Conservation (phyloP, 2,329 filamentous ascomycete genomes). For the Endothia cerciana region DNA sequence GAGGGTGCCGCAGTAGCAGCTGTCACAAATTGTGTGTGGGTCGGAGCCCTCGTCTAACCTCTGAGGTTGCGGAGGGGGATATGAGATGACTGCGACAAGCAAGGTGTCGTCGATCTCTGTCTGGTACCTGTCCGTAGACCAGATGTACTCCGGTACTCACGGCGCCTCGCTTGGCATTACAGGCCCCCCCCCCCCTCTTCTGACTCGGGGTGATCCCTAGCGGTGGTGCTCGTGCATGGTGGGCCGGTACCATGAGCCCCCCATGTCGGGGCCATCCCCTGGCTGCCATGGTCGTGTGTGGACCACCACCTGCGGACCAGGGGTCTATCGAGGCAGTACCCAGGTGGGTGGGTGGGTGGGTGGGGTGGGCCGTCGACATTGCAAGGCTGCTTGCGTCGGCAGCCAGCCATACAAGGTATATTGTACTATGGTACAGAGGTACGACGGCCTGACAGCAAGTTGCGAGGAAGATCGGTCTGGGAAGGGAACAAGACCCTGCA, state of each 20-base stretch:
- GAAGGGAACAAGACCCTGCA: slow-evolving; percentile 20
- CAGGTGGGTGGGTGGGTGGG: slow-evolving; percentile 10
- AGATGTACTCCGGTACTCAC: slow-evolving; percentile 36
- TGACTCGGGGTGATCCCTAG: slow-evolving; percentile 42
- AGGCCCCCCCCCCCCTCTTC: slow-evolving; percentile 32
- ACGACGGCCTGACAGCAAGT: slow-evolving; percentile 3
- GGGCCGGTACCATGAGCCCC: slow-evolving; percentile 29
- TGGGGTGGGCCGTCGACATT: not conserved
- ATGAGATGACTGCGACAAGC: slow-evolving; percentile 43
- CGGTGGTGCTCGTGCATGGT: slow-evolving; percentile 36
- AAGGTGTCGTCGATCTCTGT: slow-evolving; percentile 37
- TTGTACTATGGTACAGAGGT: not conserved
- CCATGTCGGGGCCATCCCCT: slow-evolving; percentile 30
- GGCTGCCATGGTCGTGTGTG: slow-evolving; percentile 27
- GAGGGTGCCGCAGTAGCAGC: slow-evolving; percentile 47
- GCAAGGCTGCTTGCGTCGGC: slow-evolving; percentile 11
- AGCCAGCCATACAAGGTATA: slow-evolving; percentile 4
- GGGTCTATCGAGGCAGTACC: slow-evolving; percentile 1
- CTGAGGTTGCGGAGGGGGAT: slow-evolving; percentile 40
- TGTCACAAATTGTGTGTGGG: slow-evolving; percentile 62
- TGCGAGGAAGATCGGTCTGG: slow-evolving; percentile 16
- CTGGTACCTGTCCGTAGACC: slow-evolving; percentile 32
- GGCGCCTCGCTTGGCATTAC: slow-evolving; percentile 45
- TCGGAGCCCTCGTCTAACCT: slow-evolving; percentile 37
- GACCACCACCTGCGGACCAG: slow-evolving; percentile 25